Base-by-base conservation (phyloP, 306 rosid species). In the Elaeagnus macrophylla region DNA sequence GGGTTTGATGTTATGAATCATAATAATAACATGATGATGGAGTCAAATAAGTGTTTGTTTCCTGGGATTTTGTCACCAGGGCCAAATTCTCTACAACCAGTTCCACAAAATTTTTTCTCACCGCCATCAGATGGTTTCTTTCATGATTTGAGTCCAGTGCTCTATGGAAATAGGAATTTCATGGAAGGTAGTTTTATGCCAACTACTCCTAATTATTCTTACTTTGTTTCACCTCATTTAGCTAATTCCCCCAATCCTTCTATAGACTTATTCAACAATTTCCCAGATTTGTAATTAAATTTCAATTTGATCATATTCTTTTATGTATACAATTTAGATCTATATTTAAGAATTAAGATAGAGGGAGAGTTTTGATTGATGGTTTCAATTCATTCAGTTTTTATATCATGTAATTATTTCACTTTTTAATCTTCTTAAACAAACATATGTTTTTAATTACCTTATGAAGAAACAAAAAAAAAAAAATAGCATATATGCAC, bases 11-110 rank as follows among this genome's bases (percentile, higher is more conserved):
- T 7, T 12, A 10, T 5, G 48, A 55, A 39, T 17, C 12, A 12
- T 10, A 61, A 50, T 5, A 41, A 43, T 38, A 37, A 25, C 40
- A 20, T 25, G 18, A 35, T 10, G 57, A 36, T 4, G 7, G 37
- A 2, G 10, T 5, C 20, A 18, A 8, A 52, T 52, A 67, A 1
- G 72, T 49, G 68, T 45, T 44, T 65, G 65, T 75, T 74, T 72
- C 83, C 75, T 0, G 97, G 97, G 71, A 81, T 83, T 40, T 75
- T 90, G 75, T 83, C 97, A 2, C 95, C 97, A 1, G 89, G 81
- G 0, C 91, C 94, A 12, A 70, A 76, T 55, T 70, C 82, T 4
- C 79, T 86, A 0, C 76, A 81, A 13, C 89, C 83, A n/a, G 73
- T 89, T 51, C 75, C 87, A 0, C 16, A 94, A 0, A 81, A 60